Evolutionary conservation across 1,284 basidiomycete genomes (phyloP), one percentile per base, ranked within the genome.

Genomic region (Mrakiaceae sp.): DNA sequence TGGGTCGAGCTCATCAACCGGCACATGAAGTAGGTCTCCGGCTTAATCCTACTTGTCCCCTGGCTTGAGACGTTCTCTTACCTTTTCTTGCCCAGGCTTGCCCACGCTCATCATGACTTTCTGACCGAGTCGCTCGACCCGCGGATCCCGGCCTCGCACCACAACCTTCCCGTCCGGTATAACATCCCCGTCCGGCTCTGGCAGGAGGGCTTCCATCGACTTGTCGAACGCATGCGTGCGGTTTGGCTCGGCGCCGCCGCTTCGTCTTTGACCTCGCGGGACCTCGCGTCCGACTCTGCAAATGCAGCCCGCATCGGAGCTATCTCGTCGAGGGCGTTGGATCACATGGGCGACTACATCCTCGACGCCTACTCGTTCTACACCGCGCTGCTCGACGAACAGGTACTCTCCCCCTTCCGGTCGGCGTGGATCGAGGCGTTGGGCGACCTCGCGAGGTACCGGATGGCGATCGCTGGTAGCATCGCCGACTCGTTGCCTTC

Each of bases 361-460:
- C 93, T 94, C 72, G 95, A 90, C 70, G 89, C 94, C 0, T 98
- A 98, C 75, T 86, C 85, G 0, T 95, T 94, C 72, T 98, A 98
- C 78, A 87, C 91, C 0, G 85, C 87, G 55, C 81, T 98, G 6
- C 81, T 92, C 63, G 95, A 98, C 72, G 87, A 94, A 72, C 84
- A 84, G 16, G 81, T 79, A 2, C 82, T 97, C 62, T 76, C 75
- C 10, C 76, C 78, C 8, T 94, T 94, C 78, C 84, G 86, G 66
- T 80, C 83, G 1, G 85, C 86, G 1, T 98, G 95, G 93, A 84
- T 98, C 62, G 94, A 99, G 74, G 91, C 93, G 5, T 84, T 98
- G 11, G 95, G 95, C 40, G 94, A 98, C 76, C 82, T 99, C 47
- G 93, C 95, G 0, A 81, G 94, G 43, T 98, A 96, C 74, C 83